Base-by-base conservation (phyloP, 2,329 filamentous ascomycete genomes). In the Epichloe aotearoae region DNA sequence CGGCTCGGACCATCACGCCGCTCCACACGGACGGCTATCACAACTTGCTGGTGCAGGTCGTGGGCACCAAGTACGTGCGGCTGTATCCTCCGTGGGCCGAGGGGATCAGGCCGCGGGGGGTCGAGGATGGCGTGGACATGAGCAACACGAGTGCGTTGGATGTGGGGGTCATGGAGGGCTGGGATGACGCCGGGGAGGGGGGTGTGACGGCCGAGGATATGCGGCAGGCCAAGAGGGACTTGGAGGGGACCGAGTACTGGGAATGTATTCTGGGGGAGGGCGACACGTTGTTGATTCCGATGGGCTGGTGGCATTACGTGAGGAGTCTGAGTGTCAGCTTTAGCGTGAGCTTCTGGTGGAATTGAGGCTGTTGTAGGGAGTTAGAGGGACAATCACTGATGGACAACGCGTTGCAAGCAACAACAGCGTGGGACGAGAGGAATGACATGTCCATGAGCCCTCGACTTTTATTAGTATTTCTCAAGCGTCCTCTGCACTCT, bases 281-380 rank as follows among this genome's bases (percentile, higher is more conserved):
- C 0, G 89, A 98, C 49, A 85, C 82, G 56, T 64, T 98, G 49
- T 93, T 95, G 63, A 87, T 98, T 49, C 93, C 93, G 0, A 76
- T 88, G 5, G 93, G 91, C 0, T 98, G 93, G 91, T 98, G 93
- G 93, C 93, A 98, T 71, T 97, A 96, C 66, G 87, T 97, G 3
- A 76, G 86, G 53, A 88, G 88, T 47, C 64, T 97, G 60, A 88
- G 81, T 51, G 80, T 87, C 19, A 95, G 91, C 62, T 90, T 95
- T 61, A 96, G 90, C 58, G 89, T 97, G 12, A 96, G 89, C 62
- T 97, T 96, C 62, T 98, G 93, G 93, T 98, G 88, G 86, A 85
- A 86, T 56, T 78, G 49, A 40, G n/a, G 11, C 1, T 33, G 30
- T 11, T 4, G 30, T 3, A 8, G 26, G 26, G 7, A 26, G 26